Percentiles rank a stretch among this genome's conserved stretches.
phyloP scores from a whole-genome alignment of 148 eudicot genomes.

The Agrostemma githago region DNA sequence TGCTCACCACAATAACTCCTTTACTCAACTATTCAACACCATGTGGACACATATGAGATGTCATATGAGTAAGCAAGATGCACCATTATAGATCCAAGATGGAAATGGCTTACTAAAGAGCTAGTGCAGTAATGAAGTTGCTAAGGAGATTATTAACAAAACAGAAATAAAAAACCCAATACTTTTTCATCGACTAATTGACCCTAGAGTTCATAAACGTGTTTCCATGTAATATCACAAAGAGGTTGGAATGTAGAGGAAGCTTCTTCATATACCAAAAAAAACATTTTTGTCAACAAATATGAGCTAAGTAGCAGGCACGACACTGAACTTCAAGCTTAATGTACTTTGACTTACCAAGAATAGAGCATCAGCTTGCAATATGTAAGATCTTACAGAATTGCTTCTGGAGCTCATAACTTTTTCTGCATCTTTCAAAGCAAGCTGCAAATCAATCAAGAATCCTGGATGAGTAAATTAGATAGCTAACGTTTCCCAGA shows the following conservation, averaged over 20 bases:
- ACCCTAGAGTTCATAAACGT: neutral
- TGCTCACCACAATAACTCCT: neutral
- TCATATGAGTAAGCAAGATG: neutral
- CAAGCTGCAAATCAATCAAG: slow-evolving; percentile 52
- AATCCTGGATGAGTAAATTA: neutral
- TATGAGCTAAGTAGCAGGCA: neutral
- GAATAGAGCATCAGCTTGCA: slow-evolving; percentile 74
- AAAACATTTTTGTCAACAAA: neutral
- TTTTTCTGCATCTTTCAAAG: slow-evolving; percentile 91
- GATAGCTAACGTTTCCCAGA: neutral
- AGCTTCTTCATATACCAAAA: neutral
- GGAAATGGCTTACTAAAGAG: slow-evolving; percentile 2
- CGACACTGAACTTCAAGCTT: neutral
- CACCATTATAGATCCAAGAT: neutral
- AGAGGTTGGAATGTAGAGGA: neutral
- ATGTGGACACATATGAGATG: neutral
- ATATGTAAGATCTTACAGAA: slow-evolving; percentile 45
- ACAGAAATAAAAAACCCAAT: neutral
- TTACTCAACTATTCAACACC: neutral
- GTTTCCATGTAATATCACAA: neutral
- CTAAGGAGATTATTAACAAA: neutral
- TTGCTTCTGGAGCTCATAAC: slow-evolving; percentile 44
- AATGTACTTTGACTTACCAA: slow-evolving; percentile 47
- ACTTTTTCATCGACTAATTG: neutral
- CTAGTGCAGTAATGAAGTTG: neutral